These are phyloP conservation scores for Trapa incisa DNA, from an alignment of 345 rosid species.

Conservation along the genomic window DNA sequence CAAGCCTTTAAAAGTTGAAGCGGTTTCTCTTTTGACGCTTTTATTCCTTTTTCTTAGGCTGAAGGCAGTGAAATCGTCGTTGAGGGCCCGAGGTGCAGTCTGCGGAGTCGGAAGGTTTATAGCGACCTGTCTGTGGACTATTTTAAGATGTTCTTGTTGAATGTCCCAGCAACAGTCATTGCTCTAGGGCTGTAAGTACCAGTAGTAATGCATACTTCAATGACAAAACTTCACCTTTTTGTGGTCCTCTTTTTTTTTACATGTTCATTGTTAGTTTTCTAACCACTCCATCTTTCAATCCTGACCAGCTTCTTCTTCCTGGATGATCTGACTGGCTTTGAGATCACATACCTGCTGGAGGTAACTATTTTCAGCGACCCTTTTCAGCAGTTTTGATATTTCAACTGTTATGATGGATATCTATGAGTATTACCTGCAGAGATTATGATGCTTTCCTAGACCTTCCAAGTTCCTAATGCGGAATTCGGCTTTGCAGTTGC, in stretches of 20 bases:
- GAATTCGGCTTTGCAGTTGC: constrained; percentile 35
- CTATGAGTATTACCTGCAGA: background rate
- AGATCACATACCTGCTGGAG: constrained; percentile 81
- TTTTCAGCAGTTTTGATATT: background rate
- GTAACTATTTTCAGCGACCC: constrained; percentile 20
- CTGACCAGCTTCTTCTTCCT: constrained; percentile 76
- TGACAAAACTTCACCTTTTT: background rate
- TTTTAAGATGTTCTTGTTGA: constrained; percentile 74
- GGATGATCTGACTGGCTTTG: constrained; percentile 88
- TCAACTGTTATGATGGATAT: background rate
- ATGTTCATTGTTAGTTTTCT: background rate
- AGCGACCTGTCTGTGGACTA: constrained; percentile 88
- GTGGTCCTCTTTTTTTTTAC: background rate
- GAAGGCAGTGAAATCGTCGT: constrained; percentile 80
- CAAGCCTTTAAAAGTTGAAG: background rate
- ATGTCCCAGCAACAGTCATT: constrained; percentile 77
- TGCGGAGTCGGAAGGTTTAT: constrained; percentile 44
- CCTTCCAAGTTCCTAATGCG: background rate
- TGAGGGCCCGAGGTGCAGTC: constrained; percentile 5
- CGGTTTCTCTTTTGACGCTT: background rate
- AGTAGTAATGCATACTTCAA: background rate
- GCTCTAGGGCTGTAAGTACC: constrained; percentile 53
- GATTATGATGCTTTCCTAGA: background rate
- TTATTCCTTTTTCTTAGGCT: constrained; percentile 22
- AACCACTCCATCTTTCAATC: background rate